A percentile compares a stretch with the other conserved stretches of the same genome.
phyloP scores from a whole-genome alignment of 2,329 filamentous ascomycete species.

The Bertia moriformis region DNA sequence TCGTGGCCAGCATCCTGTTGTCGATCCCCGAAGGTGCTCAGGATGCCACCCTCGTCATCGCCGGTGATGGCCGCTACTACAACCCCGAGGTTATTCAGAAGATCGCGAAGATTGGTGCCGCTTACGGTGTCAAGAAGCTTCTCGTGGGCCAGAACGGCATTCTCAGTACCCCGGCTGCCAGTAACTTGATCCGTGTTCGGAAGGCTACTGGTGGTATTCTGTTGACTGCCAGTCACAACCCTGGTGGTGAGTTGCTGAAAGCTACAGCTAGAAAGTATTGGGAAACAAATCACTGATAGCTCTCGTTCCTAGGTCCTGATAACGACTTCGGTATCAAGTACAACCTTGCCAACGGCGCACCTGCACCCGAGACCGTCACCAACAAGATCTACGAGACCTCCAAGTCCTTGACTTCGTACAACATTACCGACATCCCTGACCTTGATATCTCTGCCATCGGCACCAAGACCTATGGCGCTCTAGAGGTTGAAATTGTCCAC shows the following conservation, averaged over 20 bases:
- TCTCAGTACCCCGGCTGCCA: constrained; percentile 87
- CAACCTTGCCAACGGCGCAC: constrained; percentile 91
- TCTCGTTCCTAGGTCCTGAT: constrained; percentile 60
- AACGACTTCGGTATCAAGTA: constrained; percentile 99
- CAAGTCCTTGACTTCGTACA: constrained; percentile 82
- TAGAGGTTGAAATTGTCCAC: constrained; percentile 93
- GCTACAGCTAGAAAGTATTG: constrained; percentile 1
- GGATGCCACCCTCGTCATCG: constrained; percentile 84
- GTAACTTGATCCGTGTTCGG: constrained; percentile 85
- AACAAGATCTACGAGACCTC: constrained; percentile 94
- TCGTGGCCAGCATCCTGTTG: constrained; percentile 82
- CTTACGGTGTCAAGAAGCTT: constrained; percentile 98
- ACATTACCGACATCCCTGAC: constrained; percentile 74
- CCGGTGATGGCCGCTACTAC: constrained; percentile 91
- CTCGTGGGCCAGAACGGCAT: constrained; percentile 93
- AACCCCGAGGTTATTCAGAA: constrained; percentile 93
- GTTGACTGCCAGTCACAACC: constrained; percentile 94
- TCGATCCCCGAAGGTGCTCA: constrained; percentile 91
- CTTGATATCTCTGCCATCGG: constrained; percentile 75
- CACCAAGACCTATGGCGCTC: constrained; percentile 64
- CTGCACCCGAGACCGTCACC: constrained; percentile 87
- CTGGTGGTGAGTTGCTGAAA: constrained; percentile 80
- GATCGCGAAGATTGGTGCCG: constrained; percentile 92
- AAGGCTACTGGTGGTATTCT: constrained; percentile 94
- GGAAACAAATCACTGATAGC: not conserved